Conservation (phyloP, 169 alveolate species). For the Fabrea salina region DNA sequence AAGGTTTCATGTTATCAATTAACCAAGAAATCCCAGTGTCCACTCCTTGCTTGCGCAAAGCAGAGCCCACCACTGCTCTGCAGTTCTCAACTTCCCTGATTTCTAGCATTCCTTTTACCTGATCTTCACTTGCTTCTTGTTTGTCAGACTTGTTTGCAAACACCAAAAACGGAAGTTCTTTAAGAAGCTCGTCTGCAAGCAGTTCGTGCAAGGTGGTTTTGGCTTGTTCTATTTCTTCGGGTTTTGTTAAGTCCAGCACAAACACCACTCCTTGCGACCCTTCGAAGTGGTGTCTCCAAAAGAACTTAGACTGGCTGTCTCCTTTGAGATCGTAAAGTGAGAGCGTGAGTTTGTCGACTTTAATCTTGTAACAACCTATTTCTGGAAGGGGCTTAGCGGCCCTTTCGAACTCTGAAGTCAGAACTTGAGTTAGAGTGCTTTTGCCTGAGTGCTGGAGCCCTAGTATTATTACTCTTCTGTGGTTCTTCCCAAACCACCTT, state of each 20-base stretch:
- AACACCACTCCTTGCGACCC: slow-evolving; percentile 24
- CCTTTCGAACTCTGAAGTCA: background rate
- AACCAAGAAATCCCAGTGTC: background rate
- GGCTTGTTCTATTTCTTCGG: background rate
- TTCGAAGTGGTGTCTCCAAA: slow-evolving; percentile 29
- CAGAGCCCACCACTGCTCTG: too few species aligned
- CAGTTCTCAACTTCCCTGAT: too few species aligned
- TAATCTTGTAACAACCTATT: slow-evolving; percentile 23
- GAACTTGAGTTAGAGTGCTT: background rate
- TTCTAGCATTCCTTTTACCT: too few species aligned
- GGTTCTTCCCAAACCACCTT: slow-evolving; percentile 29
- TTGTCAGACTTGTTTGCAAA: slow-evolving; percentile 18
- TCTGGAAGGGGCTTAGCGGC: slow-evolving; percentile 32
- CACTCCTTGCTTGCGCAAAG: too few species aligned
- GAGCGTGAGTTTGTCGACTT: slow-evolving; percentile 6
- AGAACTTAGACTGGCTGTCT: slow-evolving; percentile 13
- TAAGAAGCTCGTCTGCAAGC: background rate
- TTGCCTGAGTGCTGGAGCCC: slow-evolving; percentile 24
- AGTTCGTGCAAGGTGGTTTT: slow-evolving; percentile 1
- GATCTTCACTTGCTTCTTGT: too few species aligned
- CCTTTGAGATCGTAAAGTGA: slow-evolving; percentile 28
- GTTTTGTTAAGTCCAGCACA: background rate
- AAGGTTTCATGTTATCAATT: too few species aligned
- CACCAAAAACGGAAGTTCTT: slow-evolving; percentile 18
- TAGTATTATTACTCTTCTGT: slow-evolving; percentile 21